phyloP scores from a whole-genome alignment of 305 asterid genomes.

The Fraxinus dipetala region DNA sequence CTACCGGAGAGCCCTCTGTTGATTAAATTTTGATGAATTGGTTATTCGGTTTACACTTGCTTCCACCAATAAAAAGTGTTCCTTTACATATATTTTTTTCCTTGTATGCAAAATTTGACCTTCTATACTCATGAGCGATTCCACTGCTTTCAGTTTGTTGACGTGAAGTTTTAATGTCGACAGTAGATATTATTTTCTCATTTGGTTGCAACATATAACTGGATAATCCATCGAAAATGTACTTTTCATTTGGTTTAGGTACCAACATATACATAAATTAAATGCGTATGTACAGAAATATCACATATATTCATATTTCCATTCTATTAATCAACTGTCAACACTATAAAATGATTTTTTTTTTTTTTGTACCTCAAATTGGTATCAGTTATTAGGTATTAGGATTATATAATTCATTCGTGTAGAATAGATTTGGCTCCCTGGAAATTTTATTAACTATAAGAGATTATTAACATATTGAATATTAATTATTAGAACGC shows the following conservation, averaged over 20 bases:
- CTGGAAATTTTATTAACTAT: background rate
- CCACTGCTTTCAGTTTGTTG: background rate
- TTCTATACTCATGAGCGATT: background rate
- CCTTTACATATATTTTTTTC: background rate
- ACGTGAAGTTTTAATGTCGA: background rate
- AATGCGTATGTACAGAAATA: background rate
- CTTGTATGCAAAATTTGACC: background rate
- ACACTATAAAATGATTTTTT: background rate
- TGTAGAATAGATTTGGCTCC: background rate
- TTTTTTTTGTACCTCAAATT: background rate
- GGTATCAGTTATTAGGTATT: background rate
- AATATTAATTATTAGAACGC: background rate
- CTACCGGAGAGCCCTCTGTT: background rate
- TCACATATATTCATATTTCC: background rate
- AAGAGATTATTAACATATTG: background rate
- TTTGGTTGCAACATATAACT: background rate
- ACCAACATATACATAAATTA: background rate
- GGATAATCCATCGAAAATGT: background rate
- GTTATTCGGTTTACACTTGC: background rate
- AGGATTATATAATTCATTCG: background rate
- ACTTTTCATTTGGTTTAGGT: background rate
- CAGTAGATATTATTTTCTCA: background rate
- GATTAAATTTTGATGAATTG: background rate
- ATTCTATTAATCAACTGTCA: background rate
- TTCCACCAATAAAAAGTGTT: background rate